Conservation (phyloP, 2,329 filamentous ascomycete species). For the Zasmidium citrigriseum region DNA sequence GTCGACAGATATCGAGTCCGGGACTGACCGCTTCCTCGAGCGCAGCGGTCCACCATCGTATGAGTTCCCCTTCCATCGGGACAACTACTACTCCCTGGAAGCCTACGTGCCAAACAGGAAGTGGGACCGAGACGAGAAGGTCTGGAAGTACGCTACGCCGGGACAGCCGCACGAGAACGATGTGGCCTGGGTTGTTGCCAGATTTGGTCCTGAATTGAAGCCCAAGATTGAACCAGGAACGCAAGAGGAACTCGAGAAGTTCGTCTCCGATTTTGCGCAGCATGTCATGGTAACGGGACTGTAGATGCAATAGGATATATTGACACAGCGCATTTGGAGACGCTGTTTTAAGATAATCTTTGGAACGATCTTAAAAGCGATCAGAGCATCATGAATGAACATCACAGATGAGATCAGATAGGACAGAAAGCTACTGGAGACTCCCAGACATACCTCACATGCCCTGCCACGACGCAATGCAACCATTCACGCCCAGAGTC, state of each 20-base stretch:
- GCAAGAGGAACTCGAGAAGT: not conserved
- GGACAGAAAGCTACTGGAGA: too few species aligned
- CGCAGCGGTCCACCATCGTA: conserved; percentile 53
- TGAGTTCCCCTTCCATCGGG: conserved; percentile 57
- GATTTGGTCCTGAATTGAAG: conserved; percentile 14
- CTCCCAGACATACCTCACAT: too few species aligned
- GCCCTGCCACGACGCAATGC: too few species aligned
- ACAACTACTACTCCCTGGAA: conserved; percentile 61
- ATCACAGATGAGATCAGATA: too few species aligned
- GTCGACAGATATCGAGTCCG: conserved; percentile 46
- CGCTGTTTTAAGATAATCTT: too few species aligned
- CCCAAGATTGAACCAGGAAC: not conserved
- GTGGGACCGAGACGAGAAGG: conserved; percentile 49
- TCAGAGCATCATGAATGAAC: too few species aligned
- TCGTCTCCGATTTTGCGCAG: not conserved
- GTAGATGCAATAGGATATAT: too few species aligned
- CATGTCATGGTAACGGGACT: too few species aligned
- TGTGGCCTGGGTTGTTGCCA: conserved; percentile 33
- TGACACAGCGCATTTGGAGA: too few species aligned
- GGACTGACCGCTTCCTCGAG: conserved; percentile 54
- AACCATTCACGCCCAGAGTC: too few species aligned
- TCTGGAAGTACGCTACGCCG: conserved; percentile 52
- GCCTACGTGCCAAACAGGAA: conserved; percentile 59
- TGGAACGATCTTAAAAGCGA: too few species aligned
- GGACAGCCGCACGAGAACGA: conserved; percentile 41